Percentiles rank a stretch among this genome's conserved stretches.
Evolutionary conservation across 1,284 basidiomycete species (phyloP).

Genomic region (Cutaneotrichosporon curvatum): DNA sequence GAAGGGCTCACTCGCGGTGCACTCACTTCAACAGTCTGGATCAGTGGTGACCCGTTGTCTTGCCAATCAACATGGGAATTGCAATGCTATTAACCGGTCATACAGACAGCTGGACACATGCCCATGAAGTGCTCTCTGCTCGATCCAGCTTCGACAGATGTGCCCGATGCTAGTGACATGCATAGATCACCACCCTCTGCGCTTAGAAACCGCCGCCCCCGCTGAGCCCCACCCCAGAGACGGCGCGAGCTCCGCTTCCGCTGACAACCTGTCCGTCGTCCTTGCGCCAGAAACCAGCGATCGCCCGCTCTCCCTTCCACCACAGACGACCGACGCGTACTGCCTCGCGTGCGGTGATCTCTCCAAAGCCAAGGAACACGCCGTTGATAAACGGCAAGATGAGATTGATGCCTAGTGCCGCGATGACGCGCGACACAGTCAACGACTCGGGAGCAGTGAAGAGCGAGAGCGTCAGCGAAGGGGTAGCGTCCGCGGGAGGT

Average conservation of each 20-base stretch:
- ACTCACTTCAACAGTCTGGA: too few relatives aligned
- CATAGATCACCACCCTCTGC: not conserved
- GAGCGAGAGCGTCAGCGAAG: conserved; percentile 64
- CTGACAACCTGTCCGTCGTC: conserved; percentile 16
- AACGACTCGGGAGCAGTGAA: conserved; percentile 74
- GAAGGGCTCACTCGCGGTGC: too few relatives aligned
- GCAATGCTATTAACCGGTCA: too few relatives aligned
- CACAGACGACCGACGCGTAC: conserved; percentile 58
- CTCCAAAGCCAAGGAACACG: conserved; percentile 96
- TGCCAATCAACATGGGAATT: too few relatives aligned
- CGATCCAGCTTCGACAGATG: too few relatives aligned
- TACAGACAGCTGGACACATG: too few relatives aligned
- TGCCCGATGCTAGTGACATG: too few relatives aligned
- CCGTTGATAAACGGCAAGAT: conserved; percentile 92
- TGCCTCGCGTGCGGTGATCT: conserved; percentile 88
- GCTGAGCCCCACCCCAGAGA: conserved; percentile 36
- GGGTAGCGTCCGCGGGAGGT: conserved; percentile 27
- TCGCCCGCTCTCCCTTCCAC: conserved; percentile 34
- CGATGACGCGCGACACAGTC: conserved; percentile 65
- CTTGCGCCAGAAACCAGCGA: conserved; percentile 20
- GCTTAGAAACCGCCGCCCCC: conserved; percentile 15
- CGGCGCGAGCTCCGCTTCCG: conserved; percentile 3
- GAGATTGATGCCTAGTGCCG: conserved; percentile 84
- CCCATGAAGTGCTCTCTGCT: too few relatives aligned
- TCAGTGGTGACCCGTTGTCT: too few relatives aligned